Evolutionary conservation across 1,284 basidiomycete species (phyloP).

Genomic region (Malassezia yamatoensis): DNA sequence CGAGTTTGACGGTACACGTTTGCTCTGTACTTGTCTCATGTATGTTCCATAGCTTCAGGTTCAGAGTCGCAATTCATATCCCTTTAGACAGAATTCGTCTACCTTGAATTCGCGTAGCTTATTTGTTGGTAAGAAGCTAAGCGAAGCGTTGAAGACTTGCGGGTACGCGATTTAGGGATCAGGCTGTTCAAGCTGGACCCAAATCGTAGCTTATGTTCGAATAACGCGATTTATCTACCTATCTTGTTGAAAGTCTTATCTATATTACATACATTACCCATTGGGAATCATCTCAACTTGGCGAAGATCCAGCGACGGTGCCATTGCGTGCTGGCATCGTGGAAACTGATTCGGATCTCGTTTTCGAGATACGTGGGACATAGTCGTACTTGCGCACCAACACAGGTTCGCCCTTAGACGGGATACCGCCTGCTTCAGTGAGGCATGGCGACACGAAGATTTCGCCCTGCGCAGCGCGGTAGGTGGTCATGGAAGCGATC

Average conservation of each 20-base stretch:
- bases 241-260: no score
- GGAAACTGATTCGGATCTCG: background rate
- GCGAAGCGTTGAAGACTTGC: no score
- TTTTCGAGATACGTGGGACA: background rate
- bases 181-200: no score
- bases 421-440: conserved; percentile 25
- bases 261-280: no score
- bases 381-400: background rate
- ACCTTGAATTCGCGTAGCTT: background rate
- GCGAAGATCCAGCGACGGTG: no score
- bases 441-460: conserved; percentile 32
- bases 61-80: conserved; percentile 2
- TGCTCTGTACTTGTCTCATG: background rate
- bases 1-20: conserved; percentile 3
- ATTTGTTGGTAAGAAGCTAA: background rate
- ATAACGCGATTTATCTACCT: no score
- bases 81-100: background rate
- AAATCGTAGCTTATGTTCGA: no score
- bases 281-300: no score
- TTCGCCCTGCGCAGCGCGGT: conserved; percentile 14
- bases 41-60: background rate
- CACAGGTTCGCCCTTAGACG: conserved; percentile 18
- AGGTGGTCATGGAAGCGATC: conserved; percentile 1
- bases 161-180: no score
- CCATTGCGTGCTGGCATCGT: background rate